Base-by-base conservation (phyloP, 441 rosid genomes). In the Isatis lusitanica region DNA sequence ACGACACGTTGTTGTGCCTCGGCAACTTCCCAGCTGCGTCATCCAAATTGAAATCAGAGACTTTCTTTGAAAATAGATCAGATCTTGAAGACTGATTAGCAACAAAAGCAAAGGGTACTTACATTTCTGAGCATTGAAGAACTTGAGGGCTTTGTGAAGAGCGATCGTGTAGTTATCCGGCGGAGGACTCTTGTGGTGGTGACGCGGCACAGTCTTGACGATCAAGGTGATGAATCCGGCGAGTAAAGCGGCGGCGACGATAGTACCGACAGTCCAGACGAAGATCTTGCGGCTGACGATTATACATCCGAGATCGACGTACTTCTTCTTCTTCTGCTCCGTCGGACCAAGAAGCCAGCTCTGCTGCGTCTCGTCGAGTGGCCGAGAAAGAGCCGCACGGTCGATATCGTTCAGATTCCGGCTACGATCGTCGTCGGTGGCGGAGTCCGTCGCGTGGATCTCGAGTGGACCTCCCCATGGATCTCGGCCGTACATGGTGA, bases 401-500 rank as follows among this genome's bases (percentile, higher is more conserved):
- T 93, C 98, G 10, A 86, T 66, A 66, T 91, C 99, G 77, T 88
- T 87, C 1, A 94, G 79, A 67, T 92, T 94, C 73, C 99, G 78
- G 67, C 97, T 95, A 71, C 97, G 74, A 71, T 95, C 99, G 53
- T 95, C 98, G 85, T 93, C 98, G 36, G 99, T 93, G 69, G 97
- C 99, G 0, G 99, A 95, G 76, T 93, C 99, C 5, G 94, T 89
- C 3, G 96, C 57, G 84, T 92, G 88, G 36, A 95, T 93, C 87
- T 95, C 99, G 60, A 93, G 79, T 0, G 98, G 96, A 4, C 98
- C 99, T 1, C 99, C 96, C 99, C 99, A 95, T 4, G 98, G 99
- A 85, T 95, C 99, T 64, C 98, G 63, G 0, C 98, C 99, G 82
- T 91, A 92, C 99, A 95, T 94, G 28, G 83, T 86, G 36, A 35